A percentile compares a stretch with the other conserved stretches of the same genome.
These are phyloP conservation scores for Solanum pinnatisectum DNA, from an alignment of 257 asterid genomes.

Conservation along the genomic window DNA sequence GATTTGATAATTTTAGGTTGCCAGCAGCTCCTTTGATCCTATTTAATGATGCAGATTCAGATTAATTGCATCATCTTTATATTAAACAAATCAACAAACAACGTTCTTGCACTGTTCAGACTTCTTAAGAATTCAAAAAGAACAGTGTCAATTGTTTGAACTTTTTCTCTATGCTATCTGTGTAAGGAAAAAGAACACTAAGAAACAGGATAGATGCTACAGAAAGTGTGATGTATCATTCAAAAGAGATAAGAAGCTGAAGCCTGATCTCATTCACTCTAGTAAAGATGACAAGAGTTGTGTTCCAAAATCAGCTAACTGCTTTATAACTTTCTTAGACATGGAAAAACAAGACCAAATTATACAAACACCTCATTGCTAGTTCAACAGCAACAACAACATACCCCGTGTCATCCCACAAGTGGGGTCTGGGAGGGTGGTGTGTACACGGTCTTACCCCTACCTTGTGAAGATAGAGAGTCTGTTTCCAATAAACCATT, in stretches of 20 bases:
- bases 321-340: not conserved
- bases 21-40: not conserved
- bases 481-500: not conserved
- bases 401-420: not conserved
- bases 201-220: not conserved
- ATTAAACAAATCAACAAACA: not conserved
- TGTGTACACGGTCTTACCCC: not conserved
- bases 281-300: not conserved
- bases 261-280: not conserved
- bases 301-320: not conserved
- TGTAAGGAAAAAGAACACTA: not conserved
- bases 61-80: not conserved
- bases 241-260: not conserved
- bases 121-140: not conserved
- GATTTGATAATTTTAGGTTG: not conserved
- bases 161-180: not conserved
- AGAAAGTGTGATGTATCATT: not conserved
- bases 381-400: not conserved
- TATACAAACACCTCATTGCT: not conserved
- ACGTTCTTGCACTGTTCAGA: not conserved
- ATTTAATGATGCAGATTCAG: not conserved
- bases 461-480: not conserved
- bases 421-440: not conserved
- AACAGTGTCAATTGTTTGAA: not conserved
- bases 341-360: not conserved